Percentiles rank a stretch among this genome's conserved stretches.
Conservation (phyloP, 208 protist species). For the Leishmania lainsoni region DNA sequence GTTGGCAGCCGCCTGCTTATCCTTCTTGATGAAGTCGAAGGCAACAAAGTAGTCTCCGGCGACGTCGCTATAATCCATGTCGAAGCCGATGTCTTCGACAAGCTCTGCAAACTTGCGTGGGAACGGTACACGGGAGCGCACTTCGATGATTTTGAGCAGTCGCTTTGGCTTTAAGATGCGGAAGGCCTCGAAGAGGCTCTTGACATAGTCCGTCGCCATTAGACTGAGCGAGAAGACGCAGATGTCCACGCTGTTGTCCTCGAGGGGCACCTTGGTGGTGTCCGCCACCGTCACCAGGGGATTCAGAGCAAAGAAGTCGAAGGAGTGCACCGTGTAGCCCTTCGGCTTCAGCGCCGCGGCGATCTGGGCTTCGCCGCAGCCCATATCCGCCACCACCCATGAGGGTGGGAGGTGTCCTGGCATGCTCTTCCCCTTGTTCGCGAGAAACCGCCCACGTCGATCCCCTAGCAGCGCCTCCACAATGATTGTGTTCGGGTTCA, state of each 20-base stretch:
- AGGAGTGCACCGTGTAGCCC: slow-evolving; percentile 94
- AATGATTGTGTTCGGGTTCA: slow-evolving; percentile 92
- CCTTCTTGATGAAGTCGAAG: slow-evolving; percentile 91
- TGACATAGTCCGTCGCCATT: slow-evolving; percentile 96
- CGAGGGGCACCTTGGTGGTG: slow-evolving; percentile 85
- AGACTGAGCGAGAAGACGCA: slow-evolving; percentile 94
- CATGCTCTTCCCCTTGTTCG: slow-evolving; percentile 84
- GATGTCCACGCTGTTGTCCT: slow-evolving; percentile 81
- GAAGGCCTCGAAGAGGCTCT: slow-evolving; percentile 92
- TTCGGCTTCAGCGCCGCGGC: slow-evolving; percentile 66
- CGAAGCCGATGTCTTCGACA: slow-evolving; percentile 89
- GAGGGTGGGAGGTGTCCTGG: slow-evolving; percentile 76
- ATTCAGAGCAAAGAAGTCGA: slow-evolving; percentile 90
- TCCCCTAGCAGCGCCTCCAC: slow-evolving; percentile 81
- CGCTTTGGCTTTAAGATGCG: slow-evolving; percentile 90
- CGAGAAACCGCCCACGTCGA: slow-evolving; percentile 73
- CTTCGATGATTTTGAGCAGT: slow-evolving; percentile 93
- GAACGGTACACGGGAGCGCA: slow-evolving; percentile 89
- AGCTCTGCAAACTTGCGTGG: slow-evolving; percentile 76
- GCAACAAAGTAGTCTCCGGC: slow-evolving; percentile 92
- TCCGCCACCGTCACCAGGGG: slow-evolving; percentile 90
- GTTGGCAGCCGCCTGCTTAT: slow-evolving; percentile 53
- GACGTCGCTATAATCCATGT: slow-evolving; percentile 77
- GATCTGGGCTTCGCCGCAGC: slow-evolving; percentile 95
- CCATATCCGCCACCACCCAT: slow-evolving; percentile 95